Evolutionary conservation across 2,329 filamentous ascomycete species (phyloP).

Genomic region (Lachnellula suecica): DNA sequence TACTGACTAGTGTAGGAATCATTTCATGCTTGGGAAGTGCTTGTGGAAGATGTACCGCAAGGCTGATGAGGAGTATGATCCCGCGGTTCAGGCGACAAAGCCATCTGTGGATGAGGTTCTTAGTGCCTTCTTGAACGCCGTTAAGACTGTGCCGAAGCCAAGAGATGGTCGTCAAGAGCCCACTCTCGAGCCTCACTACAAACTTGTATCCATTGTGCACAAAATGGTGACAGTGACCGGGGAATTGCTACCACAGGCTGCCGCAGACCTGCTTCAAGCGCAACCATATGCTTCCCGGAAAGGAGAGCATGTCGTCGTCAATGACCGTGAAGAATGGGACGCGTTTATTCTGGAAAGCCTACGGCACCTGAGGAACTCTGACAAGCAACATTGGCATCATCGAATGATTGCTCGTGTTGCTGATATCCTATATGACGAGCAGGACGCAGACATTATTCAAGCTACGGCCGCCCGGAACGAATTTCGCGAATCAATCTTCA

Average conservation of each 20-base stretch:
- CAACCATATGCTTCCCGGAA: slow-evolving; percentile 31
- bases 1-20: slow-evolving; percentile 44
- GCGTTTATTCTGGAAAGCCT: slow-evolving; percentile 52
- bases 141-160: slow-evolving; percentile 59
- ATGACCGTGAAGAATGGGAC: slow-evolving; percentile 52
- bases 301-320: slow-evolving; percentile 28
- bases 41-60: slow-evolving; percentile 68
- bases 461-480: slow-evolving; percentile 62
- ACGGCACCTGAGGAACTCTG: slow-evolving; percentile 41
- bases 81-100: slow-evolving; percentile 33
- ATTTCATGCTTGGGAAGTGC: slow-evolving; percentile 71
- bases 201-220: slow-evolving; percentile 64
- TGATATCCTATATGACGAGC: slow-evolving; percentile 59
- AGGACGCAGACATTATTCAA: slow-evolving; percentile 40
- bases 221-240: slow-evolving; percentile 57
- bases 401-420: slow-evolving; percentile 65
- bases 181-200: slow-evolving; percentile 72
- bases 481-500: slow-evolving; percentile 69
- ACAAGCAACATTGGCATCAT: slow-evolving; percentile 76
- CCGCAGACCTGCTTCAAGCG: slow-evolving; percentile 34
- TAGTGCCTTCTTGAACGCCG: slow-evolving; percentile 55
- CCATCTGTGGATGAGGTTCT: slow-evolving; percentile 47
- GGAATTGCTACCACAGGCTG: slow-evolving; percentile 26
- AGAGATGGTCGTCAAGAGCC: slow-evolving; percentile 61
- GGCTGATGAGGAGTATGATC: slow-evolving; percentile 39